Evolutionary conservation across 768 basidiomycete genomes (phyloP), one percentile per base, ranked within the genome.

Genomic region (Leccinum pellstonianum): DNA sequence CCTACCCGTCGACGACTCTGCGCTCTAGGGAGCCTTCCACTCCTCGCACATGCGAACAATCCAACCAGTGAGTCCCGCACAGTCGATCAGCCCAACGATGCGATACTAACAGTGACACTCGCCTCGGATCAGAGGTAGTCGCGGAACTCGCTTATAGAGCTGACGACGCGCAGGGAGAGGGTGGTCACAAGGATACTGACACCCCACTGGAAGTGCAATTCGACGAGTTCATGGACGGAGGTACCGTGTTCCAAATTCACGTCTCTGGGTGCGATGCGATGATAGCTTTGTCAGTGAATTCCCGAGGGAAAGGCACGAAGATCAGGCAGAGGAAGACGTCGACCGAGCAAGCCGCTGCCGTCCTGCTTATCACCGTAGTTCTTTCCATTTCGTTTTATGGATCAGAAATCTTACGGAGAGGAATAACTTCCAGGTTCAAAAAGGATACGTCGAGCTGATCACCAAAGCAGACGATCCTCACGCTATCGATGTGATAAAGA

Each of bases 141-240:
- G 66, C 68, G 12, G 70, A 71, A 51, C 62, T 71, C 17, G 70
- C 70, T 15, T 71, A 68, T 31, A 63, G 64, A 27, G 31, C 64
- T 17, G 68, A 71, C 21, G 27, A 58, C 10, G 29, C 14, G 27
- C 51, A 10, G 38, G 38, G 3, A 8, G 57, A 55, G 5, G 37
- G 31, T 1, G 19, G 12, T 14, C 54, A 47, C 27, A 11, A 19
- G 14, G 49, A 54, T 15, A 9, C 52, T 35, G 57, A 57, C 23
- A 31, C 37, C 12, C 68, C 68, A 12, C 52, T 70, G n/a, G 66
- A 68, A 37, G 62, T 70, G 54, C 55, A 56, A 46, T 70, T 70
- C 4, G 31, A 64, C n/a, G 70, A 72, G 31, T 70, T 70, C 56
- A 64, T 70, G 68, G 55, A 63, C 5, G 68, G 70, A 60, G 68